Percentiles rank a stretch among this genome's conserved stretches.
Evolutionary conservation across 2,329 filamentous ascomycete species (phyloP).

Genomic region (Cordyceps tenuipes): DNA sequence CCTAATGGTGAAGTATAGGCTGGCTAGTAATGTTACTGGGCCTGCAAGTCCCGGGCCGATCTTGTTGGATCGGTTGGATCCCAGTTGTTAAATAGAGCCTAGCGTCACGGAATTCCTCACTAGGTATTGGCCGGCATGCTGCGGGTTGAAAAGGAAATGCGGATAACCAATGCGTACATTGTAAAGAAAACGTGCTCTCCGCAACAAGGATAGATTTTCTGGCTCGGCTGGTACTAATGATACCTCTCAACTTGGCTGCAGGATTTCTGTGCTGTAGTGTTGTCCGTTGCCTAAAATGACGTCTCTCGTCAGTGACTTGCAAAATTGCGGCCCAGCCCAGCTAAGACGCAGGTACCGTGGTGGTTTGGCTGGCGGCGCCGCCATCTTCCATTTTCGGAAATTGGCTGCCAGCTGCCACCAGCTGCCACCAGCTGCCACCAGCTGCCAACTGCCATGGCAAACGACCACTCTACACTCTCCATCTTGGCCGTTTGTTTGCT

Average conservation of each 20-base stretch:
- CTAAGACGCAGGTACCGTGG: constrained; percentile 1
- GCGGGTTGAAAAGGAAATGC: neutral
- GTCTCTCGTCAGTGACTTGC: constrained; percentile 4
- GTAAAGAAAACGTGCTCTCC: neutral
- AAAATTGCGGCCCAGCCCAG: neutral
- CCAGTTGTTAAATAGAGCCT: constrained; percentile 6
- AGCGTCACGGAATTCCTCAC: no score
- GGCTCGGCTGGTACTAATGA: neutral
- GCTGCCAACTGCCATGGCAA: constrained; percentile 1
- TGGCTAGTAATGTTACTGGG: neutral
- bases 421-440: no score
- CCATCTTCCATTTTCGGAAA: neutral
- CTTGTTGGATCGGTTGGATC: constrained; percentile 5
- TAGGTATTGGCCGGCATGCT: neutral
- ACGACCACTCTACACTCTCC: neutral
- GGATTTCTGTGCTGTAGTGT: neutral
- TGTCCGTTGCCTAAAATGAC: neutral
- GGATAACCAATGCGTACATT: neutral
- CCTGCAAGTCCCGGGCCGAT: neutral
- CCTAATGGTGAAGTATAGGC: no score
- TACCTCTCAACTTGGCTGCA: neutral
- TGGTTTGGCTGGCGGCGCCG: neutral
- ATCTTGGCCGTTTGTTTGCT: neutral
- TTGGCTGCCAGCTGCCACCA: neutral
- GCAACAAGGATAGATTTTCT: neutral